phyloP scores from a whole-genome alignment of 306 rosid genomes.

The Argentina anserina region DNA sequence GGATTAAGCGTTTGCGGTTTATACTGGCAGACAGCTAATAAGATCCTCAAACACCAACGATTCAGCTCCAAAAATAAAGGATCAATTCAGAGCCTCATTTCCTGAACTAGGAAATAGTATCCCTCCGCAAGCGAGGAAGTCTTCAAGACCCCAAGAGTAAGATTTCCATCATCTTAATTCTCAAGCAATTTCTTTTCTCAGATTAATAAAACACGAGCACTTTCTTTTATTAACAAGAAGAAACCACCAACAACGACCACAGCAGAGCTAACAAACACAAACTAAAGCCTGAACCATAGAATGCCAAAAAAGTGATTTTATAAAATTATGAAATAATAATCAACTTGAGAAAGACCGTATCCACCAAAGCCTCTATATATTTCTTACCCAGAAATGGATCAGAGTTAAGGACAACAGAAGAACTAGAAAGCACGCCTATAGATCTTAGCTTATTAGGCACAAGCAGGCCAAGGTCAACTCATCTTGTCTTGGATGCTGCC shows the following conservation, averaged over 20 bases:
- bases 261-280: not conserved
- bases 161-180: not conserved
- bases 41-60: no score
- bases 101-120: not conserved
- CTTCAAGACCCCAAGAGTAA: not conserved
- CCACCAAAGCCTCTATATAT: not conserved
- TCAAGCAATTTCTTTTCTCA: not conserved
- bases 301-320: not conserved
- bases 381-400: not conserved
- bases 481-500: constrained; percentile 15
- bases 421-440: not conserved
- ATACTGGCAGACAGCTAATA: no score
- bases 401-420: not conserved
- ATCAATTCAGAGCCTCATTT: not conserved
- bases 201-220: no score
- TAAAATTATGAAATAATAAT: not conserved
- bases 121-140: not conserved
- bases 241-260: not conserved
- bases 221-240: not conserved
- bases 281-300: not conserved
- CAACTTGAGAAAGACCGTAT: not conserved
- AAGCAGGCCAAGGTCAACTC: constrained; percentile 13
- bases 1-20: not conserved
- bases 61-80: not conserved
- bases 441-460: not conserved